Percentiles rank a stretch among this genome's conserved stretches.
These are phyloP conservation scores for Maudiozyma humilis DNA, from an alignment of 1,139 yeast species.

Conservation along the genomic window DNA sequence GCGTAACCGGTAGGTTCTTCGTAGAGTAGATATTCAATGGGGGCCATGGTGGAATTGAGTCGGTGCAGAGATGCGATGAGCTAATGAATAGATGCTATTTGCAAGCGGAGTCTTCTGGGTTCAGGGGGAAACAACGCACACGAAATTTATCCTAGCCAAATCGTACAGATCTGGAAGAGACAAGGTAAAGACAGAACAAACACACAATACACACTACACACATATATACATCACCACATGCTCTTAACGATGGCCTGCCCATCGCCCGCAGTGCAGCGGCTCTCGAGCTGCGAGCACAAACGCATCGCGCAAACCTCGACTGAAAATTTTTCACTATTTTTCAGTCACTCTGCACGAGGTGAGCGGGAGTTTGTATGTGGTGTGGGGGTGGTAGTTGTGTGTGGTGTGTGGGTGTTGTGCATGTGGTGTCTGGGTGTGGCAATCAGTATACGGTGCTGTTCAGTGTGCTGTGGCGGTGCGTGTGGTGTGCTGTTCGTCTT, in stretches of 20 bases:
- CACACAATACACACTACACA: too few species aligned
- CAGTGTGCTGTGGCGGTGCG: too few species aligned
- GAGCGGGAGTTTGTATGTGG: too few species aligned
- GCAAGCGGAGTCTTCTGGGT: slow-evolving; percentile 2
- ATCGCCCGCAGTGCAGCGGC: background rate
- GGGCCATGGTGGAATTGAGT: slow-evolving; percentile 37
- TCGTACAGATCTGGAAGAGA: too few species aligned
- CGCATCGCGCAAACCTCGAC: slow-evolving; percentile 13
- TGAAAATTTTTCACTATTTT: slow-evolving; percentile 8
- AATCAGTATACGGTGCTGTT: too few species aligned
- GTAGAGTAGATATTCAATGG: slow-evolving; percentile 84
- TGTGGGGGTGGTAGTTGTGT: too few species aligned
- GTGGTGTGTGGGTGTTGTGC: too few species aligned
- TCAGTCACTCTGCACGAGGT: slow-evolving; percentile 6
- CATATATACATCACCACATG: too few species aligned
- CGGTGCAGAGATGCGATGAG: background rate
- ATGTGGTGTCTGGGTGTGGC: too few species aligned
- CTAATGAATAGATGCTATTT: background rate
- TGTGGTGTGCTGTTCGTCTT: too few species aligned
- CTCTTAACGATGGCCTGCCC: background rate
- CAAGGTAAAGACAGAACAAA: too few species aligned
- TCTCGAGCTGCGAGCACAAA: slow-evolving; percentile 4
- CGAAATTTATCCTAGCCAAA: background rate
- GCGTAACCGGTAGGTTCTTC: slow-evolving; percentile 99
- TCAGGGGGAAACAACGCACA: background rate